Evolutionary conservation across 2,329 filamentous ascomycete species (phyloP), one percentile per base, ranked within the genome.

Genomic region (Fusarium odoratissimum): DNA sequence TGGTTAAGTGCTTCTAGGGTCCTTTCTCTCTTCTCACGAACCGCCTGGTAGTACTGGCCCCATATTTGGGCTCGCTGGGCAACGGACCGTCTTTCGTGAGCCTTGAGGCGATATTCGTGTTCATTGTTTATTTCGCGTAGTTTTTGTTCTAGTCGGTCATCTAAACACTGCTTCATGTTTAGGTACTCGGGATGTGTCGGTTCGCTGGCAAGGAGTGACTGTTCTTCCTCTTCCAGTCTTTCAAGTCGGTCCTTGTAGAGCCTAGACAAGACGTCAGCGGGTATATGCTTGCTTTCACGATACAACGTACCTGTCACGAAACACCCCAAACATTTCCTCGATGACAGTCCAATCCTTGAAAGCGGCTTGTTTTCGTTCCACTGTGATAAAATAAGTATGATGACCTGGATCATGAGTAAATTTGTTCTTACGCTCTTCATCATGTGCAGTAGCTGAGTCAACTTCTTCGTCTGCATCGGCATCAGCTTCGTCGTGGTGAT

Each of bases 111-210:
- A 79, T 94, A 92, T 67, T 91, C 88, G 72, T 93, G 88, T 73
- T 96, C 89, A 30, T 90, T 91, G 58, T 92, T 88, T 76, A 95
- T 93, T 75, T 93, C 89, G 71, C 91, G 89, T 57, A 97, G 85
- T 82, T 94, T 97, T 77, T 94, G 92, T 66, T 95, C 91, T 71
- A 93, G 89, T 78, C 95, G 91, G 66, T 92, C 91, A 82, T 97
- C 91, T 61, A 99, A 89, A 79, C 92, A 95, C 79, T 94, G 91
- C 80, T 97, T 91, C 91, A 97, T 97, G 45, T 93, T 93, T 40
- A 98, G 86, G 75, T 95, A 95, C 80, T 97, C 95, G 40, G 94
- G 93, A 80, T 99, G 96, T n/a, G 90, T 92, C n/a, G 90, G 90
- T 60, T 85, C 86, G 51, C 88, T 85, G 74, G 88, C 84, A 61